Conservation (phyloP, 306 rosid species). For the Dalbergia cochinchinensis region DNA sequence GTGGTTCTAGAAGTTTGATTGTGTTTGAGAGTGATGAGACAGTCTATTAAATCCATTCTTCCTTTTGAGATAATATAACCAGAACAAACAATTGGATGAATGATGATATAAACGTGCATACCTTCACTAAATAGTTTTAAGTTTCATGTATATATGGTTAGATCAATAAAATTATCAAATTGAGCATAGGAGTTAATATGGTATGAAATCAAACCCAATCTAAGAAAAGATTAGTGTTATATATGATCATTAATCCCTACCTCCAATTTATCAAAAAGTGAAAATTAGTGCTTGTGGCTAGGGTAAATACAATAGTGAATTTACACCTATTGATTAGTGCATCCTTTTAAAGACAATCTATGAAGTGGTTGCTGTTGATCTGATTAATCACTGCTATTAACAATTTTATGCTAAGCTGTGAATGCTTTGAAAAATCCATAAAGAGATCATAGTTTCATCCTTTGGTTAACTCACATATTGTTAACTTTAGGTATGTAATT, state of each 20-base stretch:
- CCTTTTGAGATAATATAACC: neutral
- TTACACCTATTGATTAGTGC: neutral
- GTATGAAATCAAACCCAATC: neutral
- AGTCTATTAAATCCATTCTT: slow-evolving; percentile 16
- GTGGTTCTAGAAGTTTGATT: slow-evolving; percentile 2
- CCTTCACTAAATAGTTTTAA: slow-evolving; percentile 6
- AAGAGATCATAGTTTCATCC: neutral
- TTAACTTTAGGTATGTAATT: neutral
- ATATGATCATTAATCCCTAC: neutral
- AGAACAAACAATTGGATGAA: neutral
- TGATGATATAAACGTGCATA: neutral
- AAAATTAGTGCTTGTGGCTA: neutral
- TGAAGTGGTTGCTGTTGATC: neutral
- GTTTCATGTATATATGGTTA: neutral
- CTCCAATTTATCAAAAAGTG: slow-evolving; percentile 1
- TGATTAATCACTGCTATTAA: neutral
- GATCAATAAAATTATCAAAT: neutral
- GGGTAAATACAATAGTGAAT: neutral
- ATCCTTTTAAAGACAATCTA: slow-evolving; percentile 13
- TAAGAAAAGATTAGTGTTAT: neutral
- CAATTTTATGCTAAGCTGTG: neutral
- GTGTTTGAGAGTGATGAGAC: neutral
- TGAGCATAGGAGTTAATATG: neutral
- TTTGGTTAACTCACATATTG: neutral
- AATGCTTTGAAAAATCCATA: neutral